phyloP scores from a whole-genome alignment of 2,329 filamentous ascomycete genomes.

The Fusarium tanahbumbuense region DNA sequence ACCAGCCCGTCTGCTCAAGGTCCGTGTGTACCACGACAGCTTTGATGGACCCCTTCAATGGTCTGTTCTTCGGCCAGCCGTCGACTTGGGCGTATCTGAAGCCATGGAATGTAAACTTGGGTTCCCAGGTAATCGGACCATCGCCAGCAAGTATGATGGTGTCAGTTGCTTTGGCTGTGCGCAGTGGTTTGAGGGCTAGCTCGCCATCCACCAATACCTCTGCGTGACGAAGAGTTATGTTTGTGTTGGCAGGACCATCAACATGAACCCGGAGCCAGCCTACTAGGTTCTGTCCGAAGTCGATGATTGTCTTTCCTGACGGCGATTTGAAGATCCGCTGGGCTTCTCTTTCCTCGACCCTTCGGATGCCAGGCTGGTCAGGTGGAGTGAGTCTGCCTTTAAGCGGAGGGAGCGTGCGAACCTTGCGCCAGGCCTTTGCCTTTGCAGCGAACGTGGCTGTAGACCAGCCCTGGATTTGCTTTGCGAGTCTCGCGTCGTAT shows the following conservation, averaged over 20 bases:
- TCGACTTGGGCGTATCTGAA: slow-evolving; percentile 64
- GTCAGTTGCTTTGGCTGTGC: slow-evolving; percentile 57
- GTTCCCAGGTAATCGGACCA: slow-evolving; percentile 30
- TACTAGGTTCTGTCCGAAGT: slow-evolving; percentile 70
- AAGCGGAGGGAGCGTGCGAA: background rate
- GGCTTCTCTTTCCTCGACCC: slow-evolving; percentile 46
- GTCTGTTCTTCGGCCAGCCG: slow-evolving; percentile 53
- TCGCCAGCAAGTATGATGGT: slow-evolving; percentile 22
- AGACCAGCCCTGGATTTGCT: slow-evolving; percentile 46
- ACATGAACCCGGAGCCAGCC: slow-evolving; percentile 59
- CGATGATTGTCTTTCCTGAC: slow-evolving; percentile 59
- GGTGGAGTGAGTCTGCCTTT: slow-evolving; percentile 45
- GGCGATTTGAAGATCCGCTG: slow-evolving; percentile 52
- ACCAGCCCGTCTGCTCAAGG: slow-evolving; percentile 61
- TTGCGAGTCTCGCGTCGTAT: slow-evolving; percentile 58
- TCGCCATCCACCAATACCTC: slow-evolving; percentile 66
- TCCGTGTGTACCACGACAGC: slow-evolving; percentile 62
- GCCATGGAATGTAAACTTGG: slow-evolving; percentile 65
- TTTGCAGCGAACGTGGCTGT: slow-evolving; percentile 46
- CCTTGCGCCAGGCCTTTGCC: slow-evolving; percentile 52
- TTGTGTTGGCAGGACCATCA: slow-evolving; percentile 52
- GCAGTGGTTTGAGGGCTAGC: slow-evolving; percentile 54
- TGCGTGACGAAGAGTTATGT: slow-evolving; percentile 61
- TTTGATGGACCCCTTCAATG: slow-evolving; percentile 36
- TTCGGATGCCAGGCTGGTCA: slow-evolving; percentile 57